Evolutionary conservation across 140 eudicot species (phyloP).

Genomic region (Cichorium intybus): DNA sequence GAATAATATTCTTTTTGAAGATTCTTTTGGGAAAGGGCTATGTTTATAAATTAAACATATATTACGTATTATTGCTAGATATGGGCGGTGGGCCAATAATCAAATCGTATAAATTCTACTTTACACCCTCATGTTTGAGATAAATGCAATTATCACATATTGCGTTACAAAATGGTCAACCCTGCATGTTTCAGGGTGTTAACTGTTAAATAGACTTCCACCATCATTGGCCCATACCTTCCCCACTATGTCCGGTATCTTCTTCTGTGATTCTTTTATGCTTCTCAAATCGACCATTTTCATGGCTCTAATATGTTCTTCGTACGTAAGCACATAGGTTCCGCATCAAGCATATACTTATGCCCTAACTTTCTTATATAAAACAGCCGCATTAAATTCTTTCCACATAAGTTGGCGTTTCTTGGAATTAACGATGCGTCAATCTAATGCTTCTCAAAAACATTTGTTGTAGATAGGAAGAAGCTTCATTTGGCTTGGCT

Average conservation of each 20-base stretch:
- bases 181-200: conserved; percentile 10
- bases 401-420: conserved; percentile 10
- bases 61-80: conserved; percentile 10
- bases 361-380: conserved; percentile 5
- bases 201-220: background rate
- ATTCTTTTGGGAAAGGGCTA: background rate
- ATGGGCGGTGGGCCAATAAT: conserved; percentile 36
- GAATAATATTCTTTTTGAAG: conserved; percentile 6
- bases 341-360: conserved; percentile 8
- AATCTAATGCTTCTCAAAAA: conserved; percentile 14
- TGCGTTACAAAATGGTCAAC: background rate
- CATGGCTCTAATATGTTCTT: conserved; percentile 20
- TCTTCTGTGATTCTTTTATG: conserved; percentile 27
- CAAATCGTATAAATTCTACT: conserved; percentile 2
- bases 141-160: background rate
- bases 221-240: conserved; percentile 28
- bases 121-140: conserved; percentile 22
- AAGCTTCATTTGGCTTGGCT: conserved; percentile 28
- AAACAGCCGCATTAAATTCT: conserved; percentile 10
- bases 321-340: background rate
- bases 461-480: conserved; percentile 28
- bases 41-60: background rate
- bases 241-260: conserved; percentile 20
- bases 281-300: conserved; percentile 10
- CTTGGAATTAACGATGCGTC: background rate